phyloP scores from a whole-genome alignment of 768 basidiomycete genomes.

The Cystobasidium tubakii region DNA sequence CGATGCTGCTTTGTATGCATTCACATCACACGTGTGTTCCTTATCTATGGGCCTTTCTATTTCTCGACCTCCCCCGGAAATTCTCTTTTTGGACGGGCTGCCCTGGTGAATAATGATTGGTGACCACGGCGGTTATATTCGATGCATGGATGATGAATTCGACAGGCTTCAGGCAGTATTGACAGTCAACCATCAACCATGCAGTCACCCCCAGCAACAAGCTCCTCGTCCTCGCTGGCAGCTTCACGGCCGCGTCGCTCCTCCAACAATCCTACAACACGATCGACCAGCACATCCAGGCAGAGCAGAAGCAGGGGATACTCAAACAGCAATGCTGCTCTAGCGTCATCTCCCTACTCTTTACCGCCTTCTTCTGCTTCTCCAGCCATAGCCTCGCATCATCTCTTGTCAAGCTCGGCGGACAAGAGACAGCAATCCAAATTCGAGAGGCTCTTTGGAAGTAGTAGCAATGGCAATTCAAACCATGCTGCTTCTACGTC shows the following conservation, averaged over 20 bases:
- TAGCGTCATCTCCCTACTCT: neutral
- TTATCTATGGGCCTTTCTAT: neutral
- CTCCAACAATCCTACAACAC: neutral
- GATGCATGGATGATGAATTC: too few relatives aligned
- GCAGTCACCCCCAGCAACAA: neutral
- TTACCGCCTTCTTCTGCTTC: neutral
- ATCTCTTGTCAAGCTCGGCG: neutral
- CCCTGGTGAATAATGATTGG: neutral
- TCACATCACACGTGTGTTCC: neutral
- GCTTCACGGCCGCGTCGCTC: conserved; percentile 22
- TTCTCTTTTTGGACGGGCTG: neutral
- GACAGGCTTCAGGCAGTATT: too few relatives aligned
- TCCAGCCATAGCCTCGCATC: neutral
- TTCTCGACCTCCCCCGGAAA: too few relatives aligned
- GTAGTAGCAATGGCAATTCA: neutral
- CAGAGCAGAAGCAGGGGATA: neutral
- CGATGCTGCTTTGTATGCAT: too few relatives aligned
- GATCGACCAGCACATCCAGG: neutral
- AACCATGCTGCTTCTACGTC: neutral
- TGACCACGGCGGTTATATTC: neutral
- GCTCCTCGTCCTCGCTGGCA: neutral
- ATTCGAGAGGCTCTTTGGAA: conserved; percentile 20
- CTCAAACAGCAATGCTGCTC: conserved; percentile 1
- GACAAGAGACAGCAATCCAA: neutral
- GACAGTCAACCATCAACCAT: neutral